These are phyloP conservation scores for Tricholoma terreum DNA, from an alignment of 768 basidiomycete genomes.

Conservation along the genomic window DNA sequence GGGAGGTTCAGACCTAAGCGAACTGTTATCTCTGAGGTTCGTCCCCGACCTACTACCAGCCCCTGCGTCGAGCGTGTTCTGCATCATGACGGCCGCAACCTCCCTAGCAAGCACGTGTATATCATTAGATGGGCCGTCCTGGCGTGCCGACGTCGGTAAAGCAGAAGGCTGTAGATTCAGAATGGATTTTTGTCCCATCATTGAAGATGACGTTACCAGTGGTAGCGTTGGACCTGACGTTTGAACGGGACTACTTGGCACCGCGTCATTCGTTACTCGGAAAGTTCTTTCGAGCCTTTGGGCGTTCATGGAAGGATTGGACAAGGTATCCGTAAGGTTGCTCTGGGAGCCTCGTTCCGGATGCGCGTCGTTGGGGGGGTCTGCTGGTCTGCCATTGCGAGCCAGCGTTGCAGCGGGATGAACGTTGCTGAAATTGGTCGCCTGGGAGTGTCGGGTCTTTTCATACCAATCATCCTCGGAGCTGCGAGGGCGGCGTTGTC, in stretches of 20 bases:
- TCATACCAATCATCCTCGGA: conserved; percentile 14
- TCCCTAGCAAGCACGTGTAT: conserved; percentile 27
- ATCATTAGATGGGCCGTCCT: conserved; percentile 7
- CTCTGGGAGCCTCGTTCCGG: background rate
- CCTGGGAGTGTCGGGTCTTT: background rate
- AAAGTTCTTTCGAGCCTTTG: background rate
- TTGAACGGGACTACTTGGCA: background rate
- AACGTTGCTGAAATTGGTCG: background rate
- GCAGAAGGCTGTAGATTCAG: background rate
- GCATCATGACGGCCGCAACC: conserved; percentile 26
- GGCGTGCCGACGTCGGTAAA: background rate
- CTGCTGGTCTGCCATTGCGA: no score
- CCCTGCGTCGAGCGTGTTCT: conserved; percentile 11
- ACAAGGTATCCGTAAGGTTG: background rate
- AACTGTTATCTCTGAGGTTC: background rate
- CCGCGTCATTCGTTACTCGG: background rate
- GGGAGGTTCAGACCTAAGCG: conserved; percentile 16
- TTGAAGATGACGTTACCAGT: background rate
- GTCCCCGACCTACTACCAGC: background rate
- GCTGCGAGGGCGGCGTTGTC: conserved; percentile 1
- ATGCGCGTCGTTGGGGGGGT: background rate
- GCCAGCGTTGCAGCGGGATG: background rate
- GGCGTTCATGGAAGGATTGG: conserved; percentile 2
- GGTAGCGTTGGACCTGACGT: background rate
- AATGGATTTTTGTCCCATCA: background rate